These are phyloP conservation scores for Aspergillus flavus DNA, from an alignment of 2,329 filamentous ascomycete species.

Conservation along the genomic window DNA sequence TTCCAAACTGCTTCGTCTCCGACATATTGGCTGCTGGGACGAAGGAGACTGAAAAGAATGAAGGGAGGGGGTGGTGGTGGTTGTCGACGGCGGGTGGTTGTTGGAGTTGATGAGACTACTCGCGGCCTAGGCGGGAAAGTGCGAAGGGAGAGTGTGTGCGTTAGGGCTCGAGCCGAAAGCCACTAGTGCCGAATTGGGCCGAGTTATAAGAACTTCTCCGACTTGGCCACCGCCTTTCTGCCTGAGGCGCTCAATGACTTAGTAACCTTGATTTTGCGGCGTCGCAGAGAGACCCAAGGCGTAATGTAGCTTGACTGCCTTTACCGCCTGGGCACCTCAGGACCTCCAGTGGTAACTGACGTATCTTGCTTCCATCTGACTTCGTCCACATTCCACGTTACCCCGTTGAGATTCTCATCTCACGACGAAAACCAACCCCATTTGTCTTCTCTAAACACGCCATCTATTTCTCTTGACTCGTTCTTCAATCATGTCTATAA, in stretches of 20 bases:
- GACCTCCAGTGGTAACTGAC: constrained; percentile 8
- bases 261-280: constrained; percentile 6
- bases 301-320: constrained; percentile 10
- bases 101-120: constrained; percentile 44
- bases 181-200: constrained; percentile 35
- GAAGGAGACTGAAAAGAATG: constrained; percentile 41
- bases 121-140: constrained; percentile 40
- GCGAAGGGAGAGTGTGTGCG: constrained; percentile 47
- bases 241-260: constrained; percentile 14
- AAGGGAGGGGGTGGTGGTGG: constrained; percentile 36
- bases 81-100: constrained; percentile 48
- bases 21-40: constrained; percentile 57
- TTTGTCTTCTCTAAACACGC: constrained; percentile 11
- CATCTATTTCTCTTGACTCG: constrained; percentile 3
- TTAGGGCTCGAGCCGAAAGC: constrained; percentile 45
- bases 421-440: neutral
- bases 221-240: constrained; percentile 11
- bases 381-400: constrained; percentile 5
- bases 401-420: neutral
- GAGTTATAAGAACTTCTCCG: constrained; percentile 22
- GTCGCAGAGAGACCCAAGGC: constrained; percentile 6
- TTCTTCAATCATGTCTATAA: constrained; percentile 69
- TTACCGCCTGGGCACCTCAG: neutral
- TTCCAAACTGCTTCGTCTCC: constrained; percentile 93
- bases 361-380: constrained; percentile 13